Evolutionary conservation across 2,329 filamentous ascomycete genomes (phyloP).

Genomic region (Claviceps pazoutovae): DNA sequence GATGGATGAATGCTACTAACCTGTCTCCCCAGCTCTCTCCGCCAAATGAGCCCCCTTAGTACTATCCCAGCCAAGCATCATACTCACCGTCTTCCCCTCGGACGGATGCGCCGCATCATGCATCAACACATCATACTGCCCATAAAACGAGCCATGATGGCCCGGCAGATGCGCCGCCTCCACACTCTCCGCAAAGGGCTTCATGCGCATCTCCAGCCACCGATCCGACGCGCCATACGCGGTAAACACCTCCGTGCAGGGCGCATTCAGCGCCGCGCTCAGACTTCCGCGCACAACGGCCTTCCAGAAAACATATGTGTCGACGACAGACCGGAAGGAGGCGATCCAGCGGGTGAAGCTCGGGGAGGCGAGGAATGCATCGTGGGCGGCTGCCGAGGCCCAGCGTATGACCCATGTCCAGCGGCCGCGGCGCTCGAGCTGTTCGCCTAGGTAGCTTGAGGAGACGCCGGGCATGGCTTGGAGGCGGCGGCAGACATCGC

Average conservation of each 20-base stretch:
- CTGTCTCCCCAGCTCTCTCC: conserved; percentile 17
- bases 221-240: conserved; percentile 18
- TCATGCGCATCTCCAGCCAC: conserved; percentile 19
- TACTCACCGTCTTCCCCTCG: conserved; percentile 17
- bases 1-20: conserved; percentile 9
- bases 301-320: conserved; percentile 12
- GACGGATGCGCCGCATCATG: conserved; percentile 15
- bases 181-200: conserved; percentile 14
- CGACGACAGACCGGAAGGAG: conserved; percentile 20
- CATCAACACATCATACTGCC: conserved; percentile 18
- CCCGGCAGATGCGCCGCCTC: conserved; percentile 14
- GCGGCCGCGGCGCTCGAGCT: conserved; percentile 19
- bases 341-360: conserved; percentile 27
- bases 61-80: conserved; percentile 27
- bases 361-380: conserved; percentile 27
- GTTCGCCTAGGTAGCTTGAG: conserved; percentile 20
- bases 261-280: conserved; percentile 18
- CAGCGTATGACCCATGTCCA: conserved; percentile 22
- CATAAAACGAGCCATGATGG: conserved; percentile 19
- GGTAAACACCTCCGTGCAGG: conserved; percentile 25
- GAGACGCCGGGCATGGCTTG: conserved; percentile 19
- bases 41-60: conserved; percentile 23
- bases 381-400: conserved; percentile 18
- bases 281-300: conserved; percentile 10
- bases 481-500: conserved; percentile 14